A percentile compares a stretch with the other conserved stretches of the same genome.
phyloP scores from a whole-genome alignment of 2,329 filamentous ascomycete genomes.

The Fusarium gaditjirri region DNA sequence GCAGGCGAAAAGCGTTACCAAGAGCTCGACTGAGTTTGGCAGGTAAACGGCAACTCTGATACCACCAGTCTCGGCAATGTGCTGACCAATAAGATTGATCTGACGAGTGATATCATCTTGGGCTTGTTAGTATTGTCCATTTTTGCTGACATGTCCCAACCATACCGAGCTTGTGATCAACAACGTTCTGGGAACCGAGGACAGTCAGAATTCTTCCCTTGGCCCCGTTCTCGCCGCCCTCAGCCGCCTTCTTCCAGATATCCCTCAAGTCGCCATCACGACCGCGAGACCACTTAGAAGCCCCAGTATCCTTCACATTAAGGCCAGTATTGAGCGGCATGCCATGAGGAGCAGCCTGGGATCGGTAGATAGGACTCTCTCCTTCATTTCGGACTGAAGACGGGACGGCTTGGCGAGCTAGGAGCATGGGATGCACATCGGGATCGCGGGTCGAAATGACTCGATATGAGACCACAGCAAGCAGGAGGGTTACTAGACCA shows the following conservation, averaged over 20 bases:
- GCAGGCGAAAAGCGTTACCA: conserved; percentile 85
- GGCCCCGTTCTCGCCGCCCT: conserved; percentile 71
- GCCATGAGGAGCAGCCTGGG: conserved; percentile 85
- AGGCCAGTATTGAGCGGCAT: conserved; percentile 81
- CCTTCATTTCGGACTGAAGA: conserved; percentile 83
- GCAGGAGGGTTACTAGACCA: conserved; percentile 71
- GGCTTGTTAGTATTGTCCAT: conserved; percentile 11
- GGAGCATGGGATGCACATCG: conserved; percentile 90
- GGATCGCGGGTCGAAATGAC: conserved; percentile 79
- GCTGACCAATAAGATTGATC: conserved; percentile 86
- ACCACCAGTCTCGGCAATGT: conserved; percentile 76
- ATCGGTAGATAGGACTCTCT: conserved; percentile 87
- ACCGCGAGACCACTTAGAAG: conserved; percentile 84
- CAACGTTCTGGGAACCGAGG: conserved; percentile 76
- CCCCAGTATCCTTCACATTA: conserved; percentile 82
- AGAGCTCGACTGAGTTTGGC: conserved; percentile 90
- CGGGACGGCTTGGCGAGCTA: conserved; percentile 83
- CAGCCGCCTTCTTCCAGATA: conserved; percentile 81
- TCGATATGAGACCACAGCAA: conserved; percentile 75
- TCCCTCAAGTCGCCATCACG: conserved; percentile 91
- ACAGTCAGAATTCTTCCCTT: conserved; percentile 82
- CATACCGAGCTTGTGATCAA: conserved; percentile 75
- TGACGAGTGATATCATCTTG: conserved; percentile 79
- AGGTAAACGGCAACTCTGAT: conserved; percentile 89
- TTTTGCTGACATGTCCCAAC: not conserved